A percentile compares a stretch with the other conserved stretches of the same genome.
These are phyloP conservation scores for Desmodesmus armatus DNA, from an alignment of 139 green algal species.

Conservation along the genomic window DNA sequence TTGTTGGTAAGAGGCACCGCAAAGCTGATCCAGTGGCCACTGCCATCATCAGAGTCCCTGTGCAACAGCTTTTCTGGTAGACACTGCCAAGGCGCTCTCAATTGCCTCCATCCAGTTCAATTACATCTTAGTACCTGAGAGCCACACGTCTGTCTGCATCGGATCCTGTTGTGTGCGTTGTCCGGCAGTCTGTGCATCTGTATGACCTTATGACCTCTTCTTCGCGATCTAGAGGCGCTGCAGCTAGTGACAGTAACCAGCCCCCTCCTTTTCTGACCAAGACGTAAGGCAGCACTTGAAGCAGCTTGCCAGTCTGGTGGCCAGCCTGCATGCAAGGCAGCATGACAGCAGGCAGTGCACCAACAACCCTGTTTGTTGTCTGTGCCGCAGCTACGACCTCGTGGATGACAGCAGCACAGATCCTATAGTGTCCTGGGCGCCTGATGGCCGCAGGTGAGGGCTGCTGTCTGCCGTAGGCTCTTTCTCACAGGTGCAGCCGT, in stretches of 20 bases:
- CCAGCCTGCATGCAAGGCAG: not conserved
- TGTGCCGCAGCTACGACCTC: constrained; percentile 96
- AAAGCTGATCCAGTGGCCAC: too few relatives aligned
- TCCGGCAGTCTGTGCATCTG: not conserved
- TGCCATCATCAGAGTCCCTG: too few relatives aligned
- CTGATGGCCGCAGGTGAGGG: constrained; percentile 83
- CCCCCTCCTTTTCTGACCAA: constrained; percentile 76
- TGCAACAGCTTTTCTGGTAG: not conserved
- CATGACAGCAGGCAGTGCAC: too few relatives aligned
- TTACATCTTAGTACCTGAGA: not conserved
- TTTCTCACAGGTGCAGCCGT: not conserved
- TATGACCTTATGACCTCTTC: not conserved
- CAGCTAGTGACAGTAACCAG: constrained; percentile 11
- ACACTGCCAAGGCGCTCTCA: not conserved
- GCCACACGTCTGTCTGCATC: too few relatives aligned
- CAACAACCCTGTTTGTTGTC: too few relatives aligned
- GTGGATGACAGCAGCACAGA: constrained; percentile 88
- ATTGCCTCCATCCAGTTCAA: not conserved
- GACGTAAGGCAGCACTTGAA: constrained; percentile 56
- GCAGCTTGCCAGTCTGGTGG: not conserved
- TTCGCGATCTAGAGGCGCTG: not conserved
- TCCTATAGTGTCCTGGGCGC: constrained; percentile 87
- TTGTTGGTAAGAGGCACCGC: too few relatives aligned
- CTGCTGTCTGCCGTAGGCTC: too few relatives aligned
- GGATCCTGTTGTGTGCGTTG: not conserved